Conservation (phyloP, 306 rosid genomes). For the Begonia loranthoides region DNA sequence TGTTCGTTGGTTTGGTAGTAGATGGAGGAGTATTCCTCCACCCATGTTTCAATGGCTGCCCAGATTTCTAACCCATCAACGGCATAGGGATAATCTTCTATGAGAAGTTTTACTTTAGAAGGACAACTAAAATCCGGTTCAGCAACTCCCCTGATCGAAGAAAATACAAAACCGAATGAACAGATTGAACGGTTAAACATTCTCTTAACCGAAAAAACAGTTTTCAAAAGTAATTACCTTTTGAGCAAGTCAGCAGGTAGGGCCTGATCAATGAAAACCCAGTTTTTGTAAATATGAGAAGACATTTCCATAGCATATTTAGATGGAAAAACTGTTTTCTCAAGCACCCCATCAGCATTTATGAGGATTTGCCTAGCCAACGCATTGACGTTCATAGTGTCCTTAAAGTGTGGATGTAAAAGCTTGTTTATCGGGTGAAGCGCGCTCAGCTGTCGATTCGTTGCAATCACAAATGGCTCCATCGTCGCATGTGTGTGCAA, state of each 20-base stretch:
- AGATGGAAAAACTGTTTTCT: constrained; percentile 81
- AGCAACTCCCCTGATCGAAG: constrained; percentile 57
- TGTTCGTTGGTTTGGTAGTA: constrained; percentile 43
- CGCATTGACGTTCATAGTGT: constrained; percentile 90
- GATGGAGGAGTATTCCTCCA: constrained; percentile 45
- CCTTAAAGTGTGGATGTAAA: constrained; percentile 71
- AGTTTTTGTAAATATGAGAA: constrained; percentile 41
- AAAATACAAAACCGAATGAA: not conserved
- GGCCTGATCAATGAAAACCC: constrained; percentile 79
- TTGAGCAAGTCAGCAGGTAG: constrained; percentile 66
- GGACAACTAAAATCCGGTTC: constrained; percentile 36
- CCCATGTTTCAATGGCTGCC: constrained; percentile 78
- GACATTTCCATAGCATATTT: constrained; percentile 80
- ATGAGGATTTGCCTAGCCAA: constrained; percentile 81
- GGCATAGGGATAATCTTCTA: constrained; percentile 82
- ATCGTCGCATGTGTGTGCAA: constrained; percentile 81
- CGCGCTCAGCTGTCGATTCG: constrained; percentile 68
- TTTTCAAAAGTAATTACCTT: constrained; percentile 33
- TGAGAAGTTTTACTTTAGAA: constrained; percentile 58
- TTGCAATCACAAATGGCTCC: constrained; percentile 82
- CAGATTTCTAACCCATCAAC: constrained; percentile 84
- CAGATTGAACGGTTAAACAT: too few relatives aligned
- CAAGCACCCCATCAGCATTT: constrained; percentile 82
- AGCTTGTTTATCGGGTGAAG: constrained; percentile 82
- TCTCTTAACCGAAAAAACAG: not conserved